Conservation (phyloP, 176 grass and related monocot species). For the Triticum turgidum region DNA sequence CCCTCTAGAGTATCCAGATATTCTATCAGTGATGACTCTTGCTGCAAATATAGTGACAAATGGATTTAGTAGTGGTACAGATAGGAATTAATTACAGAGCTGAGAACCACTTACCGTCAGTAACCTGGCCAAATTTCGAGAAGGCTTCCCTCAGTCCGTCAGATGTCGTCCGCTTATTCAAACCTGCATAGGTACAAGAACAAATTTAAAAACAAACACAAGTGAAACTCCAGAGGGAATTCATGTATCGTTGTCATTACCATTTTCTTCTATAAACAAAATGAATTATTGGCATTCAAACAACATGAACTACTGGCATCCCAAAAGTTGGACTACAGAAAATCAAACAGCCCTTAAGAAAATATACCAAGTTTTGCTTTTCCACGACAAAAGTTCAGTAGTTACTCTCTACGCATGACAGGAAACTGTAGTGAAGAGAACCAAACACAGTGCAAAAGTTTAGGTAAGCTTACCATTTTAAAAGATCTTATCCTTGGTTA, state of each 20-base stretch:
- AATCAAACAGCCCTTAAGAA: background rate
- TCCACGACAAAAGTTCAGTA: background rate
- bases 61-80: background rate
- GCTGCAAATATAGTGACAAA: slow-evolving; percentile 39
- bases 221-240: background rate
- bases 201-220: background rate
- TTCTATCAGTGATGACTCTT: slow-evolving; percentile 75
- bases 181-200: slow-evolving; percentile 36
- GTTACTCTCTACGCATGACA: background rate
- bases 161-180: slow-evolving; percentile 74
- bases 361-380: background rate
- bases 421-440: background rate
- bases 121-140: slow-evolving; percentile 66
- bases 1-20: slow-evolving; percentile 82
- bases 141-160: slow-evolving; percentile 66
- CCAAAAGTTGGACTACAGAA: background rate
- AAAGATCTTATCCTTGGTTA: background rate
- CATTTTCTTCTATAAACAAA: background rate
- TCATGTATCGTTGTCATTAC: background rate
- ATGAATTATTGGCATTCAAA: background rate
- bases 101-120: slow-evolving; percentile 50
- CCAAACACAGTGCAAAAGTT: background rate
- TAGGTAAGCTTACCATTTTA: background rate
- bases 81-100: background rate
- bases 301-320: background rate